These are phyloP conservation scores for Ogataea salicorniae DNA, from an alignment of 805 yeast species.

Conservation along the genomic window DNA sequence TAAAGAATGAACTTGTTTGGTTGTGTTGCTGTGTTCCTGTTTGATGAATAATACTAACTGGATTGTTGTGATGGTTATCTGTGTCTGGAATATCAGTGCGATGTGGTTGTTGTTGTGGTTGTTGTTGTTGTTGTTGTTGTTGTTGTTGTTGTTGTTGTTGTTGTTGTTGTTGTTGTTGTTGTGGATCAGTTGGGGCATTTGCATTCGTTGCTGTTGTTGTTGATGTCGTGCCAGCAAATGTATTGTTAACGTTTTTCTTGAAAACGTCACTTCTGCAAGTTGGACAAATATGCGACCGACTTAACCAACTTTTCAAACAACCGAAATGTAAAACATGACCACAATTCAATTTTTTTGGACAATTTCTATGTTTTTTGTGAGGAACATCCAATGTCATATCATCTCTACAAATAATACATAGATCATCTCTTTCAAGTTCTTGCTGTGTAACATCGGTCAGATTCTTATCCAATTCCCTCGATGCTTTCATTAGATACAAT, in stretches of 20 bases:
- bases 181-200: background rate
- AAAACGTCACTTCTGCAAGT: constrained; percentile 76
- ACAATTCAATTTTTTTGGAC: constrained; percentile 76
- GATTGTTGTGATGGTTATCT: background rate
- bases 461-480: constrained; percentile 58
- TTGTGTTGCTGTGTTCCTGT: background rate
- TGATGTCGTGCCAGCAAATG: background rate
- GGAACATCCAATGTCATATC: constrained; percentile 56
- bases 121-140: background rate
- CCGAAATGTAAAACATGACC: constrained; percentile 86
- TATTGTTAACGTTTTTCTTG: constrained; percentile 15
- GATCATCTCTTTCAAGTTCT: constrained; percentile 57
- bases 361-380: constrained; percentile 34
- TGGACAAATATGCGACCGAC: constrained; percentile 89
- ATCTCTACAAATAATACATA: constrained; percentile 90
- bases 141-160: background rate
- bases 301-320: constrained; percentile 90
- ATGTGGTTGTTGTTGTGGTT: background rate
- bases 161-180: background rate
- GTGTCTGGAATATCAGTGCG: background rate
- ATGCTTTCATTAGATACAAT: constrained; percentile 36
- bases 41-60: background rate
- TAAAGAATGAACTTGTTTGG: constrained; percentile 3
- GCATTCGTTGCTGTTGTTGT: constrained; percentile 1
- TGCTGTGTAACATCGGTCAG: constrained; percentile 57